These are phyloP conservation scores for Rhodotorula paludigena DNA, from an alignment of 768 basidiomycete genomes.

Conservation along the genomic window DNA sequence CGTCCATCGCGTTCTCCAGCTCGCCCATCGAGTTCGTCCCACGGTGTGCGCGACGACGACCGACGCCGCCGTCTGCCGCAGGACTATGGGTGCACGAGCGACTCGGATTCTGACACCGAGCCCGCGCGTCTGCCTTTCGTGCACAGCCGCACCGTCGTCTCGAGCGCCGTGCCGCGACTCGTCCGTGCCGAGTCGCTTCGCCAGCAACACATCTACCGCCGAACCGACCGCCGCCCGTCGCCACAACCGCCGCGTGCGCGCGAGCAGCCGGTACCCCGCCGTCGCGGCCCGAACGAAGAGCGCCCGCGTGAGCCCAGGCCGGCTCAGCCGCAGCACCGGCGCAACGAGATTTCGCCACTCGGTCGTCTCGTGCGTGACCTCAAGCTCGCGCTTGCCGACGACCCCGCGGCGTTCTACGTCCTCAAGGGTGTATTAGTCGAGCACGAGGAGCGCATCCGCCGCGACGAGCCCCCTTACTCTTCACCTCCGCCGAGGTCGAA, in stretches of 20 bases:
- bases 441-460: neutral
- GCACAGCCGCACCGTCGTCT: slow-evolving; percentile 6
- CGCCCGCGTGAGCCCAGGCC: too few relatives aligned
- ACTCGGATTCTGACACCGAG: neutral
- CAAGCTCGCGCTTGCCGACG: neutral
- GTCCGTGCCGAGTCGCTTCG: neutral
- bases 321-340: too few relatives aligned
- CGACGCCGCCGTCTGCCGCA: neutral
- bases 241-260: too few relatives aligned
- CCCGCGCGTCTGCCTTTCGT: neutral
- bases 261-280: too few relatives aligned
- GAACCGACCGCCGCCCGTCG: too few relatives aligned
- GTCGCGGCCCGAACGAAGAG: too few relatives aligned
- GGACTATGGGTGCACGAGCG: neutral
- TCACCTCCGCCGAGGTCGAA: neutral
- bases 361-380: neutral
- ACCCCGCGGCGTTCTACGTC: slow-evolving; percentile 17
- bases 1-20: too few relatives aligned
- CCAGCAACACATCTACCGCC: too few relatives aligned
- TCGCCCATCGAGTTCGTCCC: neutral
- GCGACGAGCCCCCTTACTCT: neutral
- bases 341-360: too few relatives aligned
- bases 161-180: neutral
- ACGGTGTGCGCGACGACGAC: neutral
- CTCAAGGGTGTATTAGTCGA: slow-evolving; percentile 20